These are phyloP conservation scores for Epichloe festucae DNA, from an alignment of 2,329 filamentous ascomycete genomes.

Conservation along the genomic window DNA sequence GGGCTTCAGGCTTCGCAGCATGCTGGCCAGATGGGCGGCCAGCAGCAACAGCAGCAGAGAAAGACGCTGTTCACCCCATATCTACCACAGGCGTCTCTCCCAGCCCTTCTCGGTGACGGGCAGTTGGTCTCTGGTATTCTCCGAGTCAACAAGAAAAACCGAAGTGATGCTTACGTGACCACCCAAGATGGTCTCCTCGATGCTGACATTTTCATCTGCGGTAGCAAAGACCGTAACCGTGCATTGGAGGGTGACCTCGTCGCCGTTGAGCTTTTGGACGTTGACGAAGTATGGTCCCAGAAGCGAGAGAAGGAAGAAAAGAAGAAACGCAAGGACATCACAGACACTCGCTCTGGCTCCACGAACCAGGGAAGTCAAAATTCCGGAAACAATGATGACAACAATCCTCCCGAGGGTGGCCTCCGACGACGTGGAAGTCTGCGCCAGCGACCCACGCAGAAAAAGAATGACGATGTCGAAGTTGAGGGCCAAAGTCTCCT, in stretches of 20 bases:
- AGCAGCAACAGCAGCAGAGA: slow-evolving; percentile 67
- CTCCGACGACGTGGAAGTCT: slow-evolving; percentile 89
- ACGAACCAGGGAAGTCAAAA: slow-evolving; percentile 59
- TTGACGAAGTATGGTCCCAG: slow-evolving; percentile 96
- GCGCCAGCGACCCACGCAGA: slow-evolving; percentile 91
- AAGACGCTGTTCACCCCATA: slow-evolving; percentile 99
- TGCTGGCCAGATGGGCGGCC: slow-evolving; percentile 49
- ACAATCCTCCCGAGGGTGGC: slow-evolving; percentile 60
- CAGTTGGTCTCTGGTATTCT: slow-evolving; percentile 94
- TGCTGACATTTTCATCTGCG: slow-evolving; percentile 98
- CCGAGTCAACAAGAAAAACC: slow-evolving; percentile 98
- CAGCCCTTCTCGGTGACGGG: slow-evolving; percentile 78
- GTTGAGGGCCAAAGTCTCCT: slow-evolving; percentile 95
- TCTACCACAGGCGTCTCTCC: slow-evolving; percentile 83
- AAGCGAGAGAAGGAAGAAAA: slow-evolving; percentile 99
- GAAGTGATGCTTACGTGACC: slow-evolving; percentile 94
- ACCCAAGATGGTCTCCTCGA: slow-evolving; percentile 78
- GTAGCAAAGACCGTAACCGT: slow-evolving; percentile 96
- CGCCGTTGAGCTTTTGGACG: slow-evolving; percentile 88
- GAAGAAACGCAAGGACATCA: slow-evolving; percentile 99
- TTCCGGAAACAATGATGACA: slow-evolving; percentile 47
- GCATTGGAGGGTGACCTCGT: slow-evolving; percentile 93
- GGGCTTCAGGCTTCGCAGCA: slow-evolving; percentile 60
- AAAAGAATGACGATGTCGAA: slow-evolving; percentile 99
- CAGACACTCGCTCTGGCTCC: slow-evolving; percentile 70